Evolutionary conservation across 2,329 filamentous ascomycete species (phyloP).

Genomic region (Talaromyces atroroseus): DNA sequence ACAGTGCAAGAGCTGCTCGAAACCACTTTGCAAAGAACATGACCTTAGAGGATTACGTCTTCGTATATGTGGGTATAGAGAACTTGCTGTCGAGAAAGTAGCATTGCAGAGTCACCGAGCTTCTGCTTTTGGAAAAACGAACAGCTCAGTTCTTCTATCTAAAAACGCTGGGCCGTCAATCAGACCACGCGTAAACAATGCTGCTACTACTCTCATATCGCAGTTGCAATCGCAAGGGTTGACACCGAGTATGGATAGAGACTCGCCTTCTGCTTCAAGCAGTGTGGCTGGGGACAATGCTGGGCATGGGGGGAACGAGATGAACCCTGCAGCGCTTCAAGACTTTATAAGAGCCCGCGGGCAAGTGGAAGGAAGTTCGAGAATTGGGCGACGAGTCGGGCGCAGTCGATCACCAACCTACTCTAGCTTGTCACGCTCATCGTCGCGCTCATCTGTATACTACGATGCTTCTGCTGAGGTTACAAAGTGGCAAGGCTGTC

Average conservation of each 20-base stretch:
- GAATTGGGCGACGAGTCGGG: conserved; percentile 26
- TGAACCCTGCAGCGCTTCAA: conserved; percentile 18
- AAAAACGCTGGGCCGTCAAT: conserved; percentile 1
- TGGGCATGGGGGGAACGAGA: conserved; percentile 23
- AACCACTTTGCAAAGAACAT: conserved; percentile 55
- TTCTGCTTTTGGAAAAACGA: not conserved
- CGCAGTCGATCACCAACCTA: conserved; percentile 35
- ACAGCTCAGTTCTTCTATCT: not conserved
- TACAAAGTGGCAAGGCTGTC: conserved; percentile 43
- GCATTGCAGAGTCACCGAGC: conserved; percentile 29
- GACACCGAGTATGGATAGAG: conserved; percentile 19
- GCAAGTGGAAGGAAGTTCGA: conserved; percentile 16
- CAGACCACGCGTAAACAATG: not conserved
- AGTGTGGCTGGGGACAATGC: conserved; percentile 31
- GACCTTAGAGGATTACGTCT: conserved; percentile 53
- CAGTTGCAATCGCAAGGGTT: conserved; percentile 9
- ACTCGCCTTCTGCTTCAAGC: conserved; percentile 25
- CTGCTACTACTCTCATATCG: not conserved
- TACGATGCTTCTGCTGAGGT: conserved; percentile 33
- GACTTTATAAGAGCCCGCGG: conserved; percentile 16
- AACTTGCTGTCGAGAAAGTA: conserved; percentile 48
- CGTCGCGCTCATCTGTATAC: conserved; percentile 35
- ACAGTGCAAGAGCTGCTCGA: conserved; percentile 53
- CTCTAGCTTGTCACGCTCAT: conserved; percentile 36
- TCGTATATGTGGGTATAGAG: conserved; percentile 53